Evolutionary conservation across 257 asterid genomes (phyloP).

Genomic region (Nicotiana tabacum): DNA sequence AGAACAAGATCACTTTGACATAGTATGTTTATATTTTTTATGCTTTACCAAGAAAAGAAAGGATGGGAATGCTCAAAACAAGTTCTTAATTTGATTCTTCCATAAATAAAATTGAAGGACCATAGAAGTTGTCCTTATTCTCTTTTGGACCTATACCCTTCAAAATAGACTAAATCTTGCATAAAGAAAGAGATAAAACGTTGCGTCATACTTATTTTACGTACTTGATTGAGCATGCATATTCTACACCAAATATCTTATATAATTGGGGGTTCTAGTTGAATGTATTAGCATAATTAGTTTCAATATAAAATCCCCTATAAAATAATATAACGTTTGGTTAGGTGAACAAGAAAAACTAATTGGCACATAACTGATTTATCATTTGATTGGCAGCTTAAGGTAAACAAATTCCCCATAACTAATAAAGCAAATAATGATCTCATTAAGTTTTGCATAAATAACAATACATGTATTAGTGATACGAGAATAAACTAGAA

Average conservation of each 20-base stretch:
- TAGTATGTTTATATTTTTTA: background rate
- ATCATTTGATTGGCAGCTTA: background rate
- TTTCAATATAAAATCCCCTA: background rate
- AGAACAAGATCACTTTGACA: background rate
- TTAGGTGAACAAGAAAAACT: background rate
- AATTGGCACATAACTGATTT: background rate
- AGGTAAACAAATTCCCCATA: background rate
- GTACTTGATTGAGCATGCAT: background rate
- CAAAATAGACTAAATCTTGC: background rate
- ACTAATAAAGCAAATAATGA: background rate
- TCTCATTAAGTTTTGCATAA: no score
- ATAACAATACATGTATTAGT: background rate
- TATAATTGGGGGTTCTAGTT: background rate
- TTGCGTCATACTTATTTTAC: background rate
- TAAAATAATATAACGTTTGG: background rate
- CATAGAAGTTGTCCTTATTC: constrained; percentile 1
- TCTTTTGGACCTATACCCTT: background rate
- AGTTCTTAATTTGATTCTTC: background rate
- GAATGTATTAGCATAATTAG: background rate
- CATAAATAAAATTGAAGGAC: background rate
- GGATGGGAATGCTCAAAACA: background rate
- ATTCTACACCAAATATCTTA: background rate
- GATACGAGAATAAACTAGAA: background rate
- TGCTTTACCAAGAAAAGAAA: background rate
- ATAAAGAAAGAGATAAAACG: background rate